Evolutionary conservation across 176 grass and related monocot genomes (phyloP), one percentile per base, ranked within the genome.

Genomic region (Pontederia paniculata): DNA sequence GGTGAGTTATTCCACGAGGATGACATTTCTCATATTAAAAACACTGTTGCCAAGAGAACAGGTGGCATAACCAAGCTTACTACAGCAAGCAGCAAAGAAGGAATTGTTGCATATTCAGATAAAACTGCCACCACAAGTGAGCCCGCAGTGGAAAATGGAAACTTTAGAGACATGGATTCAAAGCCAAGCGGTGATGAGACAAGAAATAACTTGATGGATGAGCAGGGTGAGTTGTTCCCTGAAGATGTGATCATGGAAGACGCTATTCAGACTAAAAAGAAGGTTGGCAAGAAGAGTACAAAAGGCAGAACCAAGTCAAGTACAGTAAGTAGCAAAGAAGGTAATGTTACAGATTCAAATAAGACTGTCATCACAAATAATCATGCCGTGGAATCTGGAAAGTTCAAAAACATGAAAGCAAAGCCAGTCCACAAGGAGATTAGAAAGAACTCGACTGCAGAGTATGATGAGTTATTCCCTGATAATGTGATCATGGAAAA

Each of bases 41-140:
- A 37, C 5, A 37, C 28, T 5, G 28, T 6, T 37, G 28, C 28
- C 28, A 37, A 37, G 28, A 37, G 28, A 5, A 37, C 28, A 37
- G 7, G 3, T 6, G 7, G 28, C 5, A 37, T 2, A 37, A 37
- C 0, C 5, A 37, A 84, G 64, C 48, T 54, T 48, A 76, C 72
- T 48, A 60, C 23, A 45, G 63, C 53, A 14, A 56, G 47, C 49
- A 78, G 47, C 64, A 81, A 76, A 68, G 13, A 51, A 57, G 78
- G 70, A 50, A 69, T 20, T 66, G 52, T 57, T 37, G 0, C 28
- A 5, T 2, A n/a, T n/a, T n/a, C n/a, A n/a, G n/a, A n/a, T n/a
- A n/a, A 37, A 6, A 37, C 28, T 2, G 1, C 7, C 7, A 37
- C 28, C 28, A 37, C 28, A 37, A 37, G 28, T 37, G 28, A 37